Percentiles rank a stretch among this genome's conserved stretches.
These are phyloP conservation scores for Tribonema minus DNA, from an alignment of 108 stramenopile genomes.

Conservation along the genomic window DNA sequence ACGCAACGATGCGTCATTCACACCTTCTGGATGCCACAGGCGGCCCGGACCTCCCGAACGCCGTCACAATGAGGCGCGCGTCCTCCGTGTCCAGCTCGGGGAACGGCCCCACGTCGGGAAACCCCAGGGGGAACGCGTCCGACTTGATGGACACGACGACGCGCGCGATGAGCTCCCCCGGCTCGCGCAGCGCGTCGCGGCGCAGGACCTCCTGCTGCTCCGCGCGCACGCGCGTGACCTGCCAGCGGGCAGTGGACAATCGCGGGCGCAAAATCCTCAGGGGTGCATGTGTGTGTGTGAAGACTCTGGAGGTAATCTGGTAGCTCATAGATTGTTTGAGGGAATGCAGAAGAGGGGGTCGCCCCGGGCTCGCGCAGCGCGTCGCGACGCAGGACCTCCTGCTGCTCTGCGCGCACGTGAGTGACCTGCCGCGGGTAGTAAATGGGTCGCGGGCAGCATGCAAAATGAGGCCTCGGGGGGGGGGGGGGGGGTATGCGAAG, in stretches of 20 bases:
- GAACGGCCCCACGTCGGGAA: slow-evolving; percentile 17
- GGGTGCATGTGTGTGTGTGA: too few species aligned
- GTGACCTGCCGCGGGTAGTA: neutral
- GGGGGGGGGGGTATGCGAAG: too few species aligned
- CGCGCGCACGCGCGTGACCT: neutral
- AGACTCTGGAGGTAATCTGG: too few species aligned
- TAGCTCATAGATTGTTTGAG: too few species aligned
- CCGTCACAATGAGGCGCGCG: slow-evolving; percentile 32
- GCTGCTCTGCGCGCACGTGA: neutral
- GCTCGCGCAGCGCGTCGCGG: neutral
- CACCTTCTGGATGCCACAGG: slow-evolving; percentile 37
- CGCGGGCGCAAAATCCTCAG: too few species aligned
- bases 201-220: neutral
- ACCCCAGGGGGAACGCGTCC: slow-evolving; percentile 28
- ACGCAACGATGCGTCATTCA: too few species aligned
- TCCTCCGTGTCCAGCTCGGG: slow-evolving; percentile 33
- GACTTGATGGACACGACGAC: slow-evolving; percentile 35
- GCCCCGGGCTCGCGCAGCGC: neutral
- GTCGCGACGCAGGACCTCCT: neutral
- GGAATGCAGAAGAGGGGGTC: too few species aligned
- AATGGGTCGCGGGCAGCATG: too few species aligned
- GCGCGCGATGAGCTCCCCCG: neutral
- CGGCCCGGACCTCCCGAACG: slow-evolving; percentile 34
- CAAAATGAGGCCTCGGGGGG: too few species aligned
- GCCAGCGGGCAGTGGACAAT: too few species aligned